Evolutionary conservation across 2,329 filamentous ascomycete genomes (phyloP).

Genomic region (Penicillium sp.): DNA sequence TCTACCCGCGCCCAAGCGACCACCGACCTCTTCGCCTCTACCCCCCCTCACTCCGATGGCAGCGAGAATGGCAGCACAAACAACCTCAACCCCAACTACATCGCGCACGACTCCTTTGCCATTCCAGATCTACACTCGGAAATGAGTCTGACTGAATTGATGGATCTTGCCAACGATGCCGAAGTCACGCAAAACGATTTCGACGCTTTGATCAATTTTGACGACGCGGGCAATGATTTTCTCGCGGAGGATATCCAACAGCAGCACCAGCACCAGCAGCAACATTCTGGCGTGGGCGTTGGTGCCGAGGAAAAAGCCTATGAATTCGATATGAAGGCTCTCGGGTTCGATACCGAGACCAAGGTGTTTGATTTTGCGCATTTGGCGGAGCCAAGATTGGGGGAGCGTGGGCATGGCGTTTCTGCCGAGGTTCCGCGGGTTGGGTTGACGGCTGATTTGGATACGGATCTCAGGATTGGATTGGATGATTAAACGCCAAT

Average conservation of each 20-base stretch:
- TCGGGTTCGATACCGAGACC: slow-evolving; percentile 23
- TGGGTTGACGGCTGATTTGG: slow-evolving; percentile 20
- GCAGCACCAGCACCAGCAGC: not conserved
- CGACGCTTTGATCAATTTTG: slow-evolving; percentile 50
- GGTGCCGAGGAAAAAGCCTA: slow-evolving; percentile 21
- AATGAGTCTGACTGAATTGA: slow-evolving; percentile 43
- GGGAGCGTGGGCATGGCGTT: slow-evolving; percentile 5
- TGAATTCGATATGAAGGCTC: slow-evolving; percentile 21
- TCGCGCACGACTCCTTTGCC: slow-evolving; percentile 30
- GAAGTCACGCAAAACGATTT: slow-evolving; percentile 50
- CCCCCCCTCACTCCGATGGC: slow-evolving; percentile 44
- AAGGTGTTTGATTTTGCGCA: slow-evolving; percentile 24
- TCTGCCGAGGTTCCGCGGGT: slow-evolving; percentile 20
- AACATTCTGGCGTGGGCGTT: not conserved
- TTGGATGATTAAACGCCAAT: slow-evolving; percentile 17
- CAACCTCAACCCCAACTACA: slow-evolving; percentile 36
- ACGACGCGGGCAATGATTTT: slow-evolving; percentile 41
- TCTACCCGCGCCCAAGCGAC: slow-evolving; percentile 17
- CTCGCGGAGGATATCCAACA: slow-evolving; percentile 33
- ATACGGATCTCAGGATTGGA: slow-evolving; percentile 21
- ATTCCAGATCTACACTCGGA: slow-evolving; percentile 35
- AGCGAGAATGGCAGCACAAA: slow-evolving; percentile 47
- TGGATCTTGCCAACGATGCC: slow-evolving; percentile 47
- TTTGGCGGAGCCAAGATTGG: slow-evolving; percentile 8
- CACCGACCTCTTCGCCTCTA: slow-evolving; percentile 41